phyloP scores from a whole-genome alignment of 2,329 filamentous ascomycete genomes.

The Monilinia aucupariae region DNA sequence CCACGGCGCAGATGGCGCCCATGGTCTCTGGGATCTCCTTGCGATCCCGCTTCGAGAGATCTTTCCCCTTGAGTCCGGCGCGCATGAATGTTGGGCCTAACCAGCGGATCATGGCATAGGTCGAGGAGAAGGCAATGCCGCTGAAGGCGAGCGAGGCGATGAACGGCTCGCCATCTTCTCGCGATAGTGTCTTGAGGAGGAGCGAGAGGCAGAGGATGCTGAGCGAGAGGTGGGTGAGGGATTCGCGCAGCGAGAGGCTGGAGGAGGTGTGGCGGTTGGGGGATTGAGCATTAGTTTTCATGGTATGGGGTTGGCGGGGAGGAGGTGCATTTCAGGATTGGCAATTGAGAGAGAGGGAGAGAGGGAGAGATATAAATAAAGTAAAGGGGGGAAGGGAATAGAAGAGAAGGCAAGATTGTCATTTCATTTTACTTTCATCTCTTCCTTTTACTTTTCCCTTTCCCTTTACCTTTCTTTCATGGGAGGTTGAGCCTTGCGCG shows the following conservation, averaged over 20 bases:
- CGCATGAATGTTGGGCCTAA: constrained; percentile 83
- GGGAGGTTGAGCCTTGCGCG: constrained; percentile 4
- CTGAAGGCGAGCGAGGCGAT: constrained; percentile 84
- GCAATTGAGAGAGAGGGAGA: neutral
- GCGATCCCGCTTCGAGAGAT: constrained; percentile 73
- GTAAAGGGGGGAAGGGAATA: no score
- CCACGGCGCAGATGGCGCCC: constrained; percentile 87
- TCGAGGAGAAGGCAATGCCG: constrained; percentile 72
- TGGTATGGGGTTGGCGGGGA: neutral
- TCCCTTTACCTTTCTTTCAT: neutral
- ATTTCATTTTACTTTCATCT: constrained; percentile 10
- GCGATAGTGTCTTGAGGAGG: constrained; percentile 60
- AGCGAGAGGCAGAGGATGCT: constrained; percentile 59
- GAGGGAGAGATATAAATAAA: no score
- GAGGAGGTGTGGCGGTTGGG: constrained; percentile 14
- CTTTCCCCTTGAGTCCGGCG: constrained; percentile 82
- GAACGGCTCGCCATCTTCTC: constrained; percentile 78
- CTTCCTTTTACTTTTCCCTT: no score
- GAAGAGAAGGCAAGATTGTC: neutral
- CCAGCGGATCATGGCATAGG: constrained; percentile 87
- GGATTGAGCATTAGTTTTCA: neutral
- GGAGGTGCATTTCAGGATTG: neutral
- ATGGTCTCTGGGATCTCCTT: constrained; percentile 90
- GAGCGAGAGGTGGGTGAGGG: constrained; percentile 53
- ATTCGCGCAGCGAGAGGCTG: constrained; percentile 48